Evolutionary conservation across 2,329 filamentous ascomycete species (phyloP), one percentile per base, ranked within the genome.

Genomic region (Aschersonia sp.): DNA sequence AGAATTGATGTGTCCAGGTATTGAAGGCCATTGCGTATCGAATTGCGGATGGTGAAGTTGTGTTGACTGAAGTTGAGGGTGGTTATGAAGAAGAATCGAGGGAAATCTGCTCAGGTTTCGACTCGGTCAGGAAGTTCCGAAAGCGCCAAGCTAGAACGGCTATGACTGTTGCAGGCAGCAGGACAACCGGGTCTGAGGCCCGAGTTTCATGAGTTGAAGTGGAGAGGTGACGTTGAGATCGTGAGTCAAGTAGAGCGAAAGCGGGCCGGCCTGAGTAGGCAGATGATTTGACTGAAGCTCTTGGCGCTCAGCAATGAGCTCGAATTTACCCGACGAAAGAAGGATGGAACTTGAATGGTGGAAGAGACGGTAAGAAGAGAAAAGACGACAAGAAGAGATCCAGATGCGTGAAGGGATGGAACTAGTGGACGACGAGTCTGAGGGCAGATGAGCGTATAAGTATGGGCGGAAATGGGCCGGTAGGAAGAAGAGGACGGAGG

Each of bases 1-100:
- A 96, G 77, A 88, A 95, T 67, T 94, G 84, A 65, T 85, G 86
- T 58, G 85, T 85, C 88, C 89, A 95, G 60, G 72, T 66, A 56
- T 78, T 74, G 61, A 70, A 68, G 63, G 74, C 71, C 72, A 77
- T 78, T 28, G 46, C 44, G 12, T n/a, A 29, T 49, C 47, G 38
- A 42, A 10, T 47, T 48, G 49, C 28, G 51, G 45, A 48, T 56
- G 53, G 50, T 47, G 48, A 20, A 47, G 53, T 45, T 54, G 55
- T 55, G 54, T 57, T 46, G 52, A 20, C 20, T 20, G 20, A 20
- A 20, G 20, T 20, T 20, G 20, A 20, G 20, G 20, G 20, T 20
- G 20, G 20, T 20, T 20, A 20, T 20, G 20, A 20, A 20, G 20
- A 20, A 20, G 20, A 20, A 20, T 20, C 20, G 20, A 20, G 20